phyloP scores from a whole-genome alignment of 345 rosid genomes.

The Physaria fendleri region DNA sequence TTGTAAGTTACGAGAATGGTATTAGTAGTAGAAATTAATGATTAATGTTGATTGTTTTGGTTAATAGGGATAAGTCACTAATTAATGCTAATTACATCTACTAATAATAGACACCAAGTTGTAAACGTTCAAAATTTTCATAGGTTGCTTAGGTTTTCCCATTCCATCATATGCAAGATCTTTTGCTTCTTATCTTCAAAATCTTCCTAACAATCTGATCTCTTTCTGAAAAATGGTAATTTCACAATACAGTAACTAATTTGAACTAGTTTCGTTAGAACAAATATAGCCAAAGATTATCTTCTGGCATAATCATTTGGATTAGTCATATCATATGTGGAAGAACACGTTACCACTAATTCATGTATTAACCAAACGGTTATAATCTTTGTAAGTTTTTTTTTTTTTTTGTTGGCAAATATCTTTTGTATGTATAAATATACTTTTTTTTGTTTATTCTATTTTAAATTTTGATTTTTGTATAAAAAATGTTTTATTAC shows the following conservation, averaged over 20 bases:
- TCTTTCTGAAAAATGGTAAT: too few relatives aligned
- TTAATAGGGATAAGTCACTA: background rate
- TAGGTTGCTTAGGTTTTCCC: slow-evolving; percentile 26
- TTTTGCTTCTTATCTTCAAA: slow-evolving; percentile 15
- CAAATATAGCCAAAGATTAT: background rate
- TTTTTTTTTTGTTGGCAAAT: too few relatives aligned
- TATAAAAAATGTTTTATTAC: too few relatives aligned
- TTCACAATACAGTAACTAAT: background rate
- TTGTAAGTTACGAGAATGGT: slow-evolving; percentile 17
- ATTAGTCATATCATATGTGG: background rate
- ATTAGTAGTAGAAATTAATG: slow-evolving; percentile 13
- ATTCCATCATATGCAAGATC: slow-evolving; percentile 16
- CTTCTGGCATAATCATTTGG: background rate
- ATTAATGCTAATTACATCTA: slow-evolving; percentile 10
- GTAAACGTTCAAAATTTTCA: slow-evolving; percentile 9
- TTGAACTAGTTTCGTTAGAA: background rate
- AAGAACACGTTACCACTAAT: background rate
- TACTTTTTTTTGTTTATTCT: too few relatives aligned
- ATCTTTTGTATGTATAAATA: too few relatives aligned
- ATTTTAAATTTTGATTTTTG: too few relatives aligned
- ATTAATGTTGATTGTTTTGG: slow-evolving; percentile 18
- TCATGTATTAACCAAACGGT: too few relatives aligned
- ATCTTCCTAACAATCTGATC: too few relatives aligned
- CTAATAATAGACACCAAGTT: slow-evolving; percentile 14
- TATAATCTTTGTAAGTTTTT: background rate